Conservation (phyloP, 768 basidiomycete species). For the Tylopilus subfusipes region DNA sequence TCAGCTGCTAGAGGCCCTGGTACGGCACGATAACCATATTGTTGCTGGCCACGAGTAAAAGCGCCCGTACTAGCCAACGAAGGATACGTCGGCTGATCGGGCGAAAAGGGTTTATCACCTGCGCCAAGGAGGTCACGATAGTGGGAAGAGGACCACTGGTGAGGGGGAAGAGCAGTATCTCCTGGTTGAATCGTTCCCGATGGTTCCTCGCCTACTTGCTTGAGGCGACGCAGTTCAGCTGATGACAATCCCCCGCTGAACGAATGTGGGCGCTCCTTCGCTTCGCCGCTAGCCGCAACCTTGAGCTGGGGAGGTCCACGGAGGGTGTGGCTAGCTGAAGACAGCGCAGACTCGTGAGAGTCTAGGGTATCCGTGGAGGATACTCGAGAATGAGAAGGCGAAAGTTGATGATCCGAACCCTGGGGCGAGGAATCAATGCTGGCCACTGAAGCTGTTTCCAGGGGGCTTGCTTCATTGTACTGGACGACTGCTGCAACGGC, state of each 20-base stretch:
- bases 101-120: slow-evolving; percentile 40
- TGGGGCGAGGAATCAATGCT: slow-evolving; percentile 75
- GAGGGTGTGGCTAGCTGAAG: slow-evolving; percentile 53
- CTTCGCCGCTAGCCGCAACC: slow-evolving; percentile 47
- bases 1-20: slow-evolving; percentile 27
- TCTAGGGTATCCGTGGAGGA: slow-evolving; percentile 77
- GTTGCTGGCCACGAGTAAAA: slow-evolving; percentile 51
- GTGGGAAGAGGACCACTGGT: slow-evolving; percentile 50
- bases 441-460: slow-evolving; percentile 68
- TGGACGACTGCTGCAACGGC: slow-evolving; percentile 50
- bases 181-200: slow-evolving; percentile 33
- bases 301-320: slow-evolving; percentile 55
- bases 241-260: slow-evolving; percentile 75
- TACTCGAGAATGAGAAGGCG: slow-evolving; percentile 71
- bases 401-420: slow-evolving; percentile 61
- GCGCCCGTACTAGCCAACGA: slow-evolving; percentile 52
- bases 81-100: slow-evolving; percentile 56
- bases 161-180: slow-evolving; percentile 38
- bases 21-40: slow-evolving; percentile 49
- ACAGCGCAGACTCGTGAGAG: slow-evolving; percentile 53
- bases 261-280: slow-evolving; percentile 76
- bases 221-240: slow-evolving; percentile 71
- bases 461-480: slow-evolving; percentile 62
- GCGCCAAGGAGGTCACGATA: slow-evolving; percentile 43
- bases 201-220: slow-evolving; percentile 55